phyloP scores from a whole-genome alignment of 768 basidiomycete genomes.

The Gloeophyllum trabeum region DNA sequence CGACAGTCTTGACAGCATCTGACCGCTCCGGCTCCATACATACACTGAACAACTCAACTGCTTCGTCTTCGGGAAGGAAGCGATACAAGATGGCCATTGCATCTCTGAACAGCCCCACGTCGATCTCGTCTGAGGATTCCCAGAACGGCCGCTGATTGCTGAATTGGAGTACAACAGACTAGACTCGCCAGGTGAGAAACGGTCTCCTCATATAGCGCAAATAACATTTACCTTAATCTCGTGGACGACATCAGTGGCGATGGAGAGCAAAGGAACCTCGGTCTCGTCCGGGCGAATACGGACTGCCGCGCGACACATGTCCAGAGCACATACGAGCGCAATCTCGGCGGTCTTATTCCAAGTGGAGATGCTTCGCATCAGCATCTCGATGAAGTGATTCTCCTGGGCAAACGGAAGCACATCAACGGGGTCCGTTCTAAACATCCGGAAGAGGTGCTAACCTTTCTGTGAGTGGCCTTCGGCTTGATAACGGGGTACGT shows the following conservation, averaged over 20 bases:
- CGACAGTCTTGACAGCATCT: slow-evolving; percentile 72
- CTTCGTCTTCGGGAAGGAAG: slow-evolving; percentile 53
- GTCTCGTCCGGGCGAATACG: slow-evolving; percentile 23
- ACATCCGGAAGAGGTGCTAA: no score
- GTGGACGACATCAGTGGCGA: slow-evolving; percentile 66
- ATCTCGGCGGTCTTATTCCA: slow-evolving; percentile 53
- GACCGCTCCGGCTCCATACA: slow-evolving; percentile 72
- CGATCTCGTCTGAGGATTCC: slow-evolving; percentile 58
- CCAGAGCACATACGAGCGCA: slow-evolving; percentile 61
- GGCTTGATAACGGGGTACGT: neutral
- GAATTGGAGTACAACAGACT: slow-evolving; percentile 10
- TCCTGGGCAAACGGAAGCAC: slow-evolving; percentile 19
- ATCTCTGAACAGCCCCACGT: slow-evolving; percentile 68
- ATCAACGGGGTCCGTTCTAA: no score
- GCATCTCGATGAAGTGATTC: slow-evolving; percentile 47
- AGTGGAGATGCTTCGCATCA: slow-evolving; percentile 45
- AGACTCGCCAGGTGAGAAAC: neutral
- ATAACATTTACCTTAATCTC: slow-evolving; percentile 56
- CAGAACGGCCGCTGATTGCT: slow-evolving; percentile 43
- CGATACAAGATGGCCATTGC: slow-evolving; percentile 64
- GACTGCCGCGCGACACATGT: slow-evolving; percentile 66
- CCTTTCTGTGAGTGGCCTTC: neutral
- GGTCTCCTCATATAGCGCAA: slow-evolving; percentile 12
- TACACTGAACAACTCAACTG: slow-evolving; percentile 43
- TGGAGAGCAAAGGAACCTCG: slow-evolving; percentile 46